Percentiles rank a stretch among this genome's conserved stretches.
phyloP scores from a whole-genome alignment of 1,284 basidiomycete genomes.

The Ustilago tritici region DNA sequence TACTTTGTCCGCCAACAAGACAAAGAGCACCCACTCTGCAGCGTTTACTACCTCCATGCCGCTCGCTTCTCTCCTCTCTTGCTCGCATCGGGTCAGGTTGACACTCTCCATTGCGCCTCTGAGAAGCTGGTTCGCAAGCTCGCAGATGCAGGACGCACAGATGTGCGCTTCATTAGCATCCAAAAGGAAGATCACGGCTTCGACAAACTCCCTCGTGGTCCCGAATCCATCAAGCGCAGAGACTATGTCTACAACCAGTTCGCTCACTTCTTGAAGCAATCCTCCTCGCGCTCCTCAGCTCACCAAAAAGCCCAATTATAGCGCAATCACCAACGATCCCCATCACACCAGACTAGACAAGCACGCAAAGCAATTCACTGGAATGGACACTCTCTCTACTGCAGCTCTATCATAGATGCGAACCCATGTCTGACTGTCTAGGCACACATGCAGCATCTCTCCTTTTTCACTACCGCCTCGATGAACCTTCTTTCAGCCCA shows the following conservation, averaged over 20 bases:
- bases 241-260: constrained; percentile 37
- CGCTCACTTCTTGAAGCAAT: constrained; percentile 63
- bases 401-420: not conserved
- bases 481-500: too few relatives aligned
- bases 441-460: too few relatives aligned
- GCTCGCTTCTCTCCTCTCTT: constrained; percentile 47
- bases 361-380: not conserved
- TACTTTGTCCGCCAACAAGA: constrained; percentile 49
- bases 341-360: not conserved
- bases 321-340: too few relatives aligned
- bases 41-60: constrained; percentile 37
- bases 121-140: constrained; percentile 50
- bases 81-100: constrained; percentile 52
- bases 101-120: constrained; percentile 56
- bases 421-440: too few relatives aligned
- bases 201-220: constrained; percentile 54
- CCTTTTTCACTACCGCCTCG: too few relatives aligned
- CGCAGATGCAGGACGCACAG: constrained; percentile 30
- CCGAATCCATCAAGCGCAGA: constrained; percentile 38
- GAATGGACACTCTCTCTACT: not conserved
- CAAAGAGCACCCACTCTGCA: constrained; percentile 45
- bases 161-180: constrained; percentile 47
- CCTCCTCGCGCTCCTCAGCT: constrained; percentile 11
- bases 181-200: constrained; percentile 62
- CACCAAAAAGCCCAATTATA: constrained; percentile 16